Evolutionary conservation across 176 grass and related monocot species (phyloP).

Genomic region (Poa annua): DNA sequence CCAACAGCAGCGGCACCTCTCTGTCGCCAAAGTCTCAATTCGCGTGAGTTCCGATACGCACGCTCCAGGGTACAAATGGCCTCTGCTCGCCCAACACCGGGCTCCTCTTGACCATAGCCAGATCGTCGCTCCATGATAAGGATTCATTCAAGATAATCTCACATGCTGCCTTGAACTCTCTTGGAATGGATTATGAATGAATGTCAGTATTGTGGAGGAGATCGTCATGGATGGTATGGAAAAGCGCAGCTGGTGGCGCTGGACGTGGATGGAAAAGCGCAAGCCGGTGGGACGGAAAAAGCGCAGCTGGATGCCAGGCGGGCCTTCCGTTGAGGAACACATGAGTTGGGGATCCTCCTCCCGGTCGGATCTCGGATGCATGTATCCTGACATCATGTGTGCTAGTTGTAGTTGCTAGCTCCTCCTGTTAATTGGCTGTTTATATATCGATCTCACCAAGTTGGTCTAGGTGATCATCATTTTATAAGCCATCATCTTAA

Average conservation of each 20-base stretch:
- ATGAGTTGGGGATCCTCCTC: neutral
- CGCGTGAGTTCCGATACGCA: too few relatives aligned
- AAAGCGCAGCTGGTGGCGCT: neutral
- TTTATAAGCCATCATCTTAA: neutral
- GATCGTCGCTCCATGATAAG: neutral
- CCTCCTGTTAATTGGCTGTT: too few relatives aligned
- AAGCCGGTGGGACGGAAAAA: neutral
- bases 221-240: neutral
- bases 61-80: too few relatives aligned
- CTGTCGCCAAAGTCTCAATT: too few relatives aligned
- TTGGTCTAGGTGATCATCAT: too few relatives aligned
- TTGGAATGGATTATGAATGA: neutral
- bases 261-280: neutral
- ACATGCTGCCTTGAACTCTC: neutral
- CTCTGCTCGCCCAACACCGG: neutral
- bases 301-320: neutral
- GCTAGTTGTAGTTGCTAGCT: neutral
- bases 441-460: too few relatives aligned
- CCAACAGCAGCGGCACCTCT: too few relatives aligned
- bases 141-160: constrained; percentile 3
- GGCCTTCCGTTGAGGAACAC: neutral
- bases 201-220: neutral
- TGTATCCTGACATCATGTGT: neutral
- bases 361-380: constrained; percentile 1
- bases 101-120: neutral